phyloP scores from a whole-genome alignment of 2,329 filamentous ascomycete species.

The Fusarium musae region DNA sequence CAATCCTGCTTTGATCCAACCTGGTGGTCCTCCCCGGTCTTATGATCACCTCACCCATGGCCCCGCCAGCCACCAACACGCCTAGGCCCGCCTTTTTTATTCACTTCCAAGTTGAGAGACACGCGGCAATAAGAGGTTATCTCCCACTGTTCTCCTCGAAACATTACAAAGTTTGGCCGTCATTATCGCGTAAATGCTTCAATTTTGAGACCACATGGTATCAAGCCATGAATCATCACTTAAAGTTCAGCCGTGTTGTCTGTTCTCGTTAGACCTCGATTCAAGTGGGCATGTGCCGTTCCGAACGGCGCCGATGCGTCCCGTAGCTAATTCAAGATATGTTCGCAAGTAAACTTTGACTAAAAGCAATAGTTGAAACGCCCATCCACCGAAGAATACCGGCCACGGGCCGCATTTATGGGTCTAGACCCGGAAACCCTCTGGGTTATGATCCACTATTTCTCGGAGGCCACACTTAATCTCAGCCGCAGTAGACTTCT shows the following conservation, averaged over 20 bases:
- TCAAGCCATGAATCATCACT: conserved; percentile 28
- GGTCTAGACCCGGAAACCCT: conserved; percentile 14
- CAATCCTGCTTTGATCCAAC: conserved; percentile 31
- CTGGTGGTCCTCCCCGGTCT: conserved; percentile 20
- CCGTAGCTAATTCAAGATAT: conserved; percentile 4
- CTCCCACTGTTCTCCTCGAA: not conserved
- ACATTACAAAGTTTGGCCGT: conserved; percentile 3
- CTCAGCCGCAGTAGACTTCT: conserved; percentile 3
- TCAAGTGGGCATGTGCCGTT: conserved; percentile 32
- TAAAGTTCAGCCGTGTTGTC: conserved; percentile 4
- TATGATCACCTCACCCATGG: conserved; percentile 27
- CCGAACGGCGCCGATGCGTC: conserved; percentile 33
- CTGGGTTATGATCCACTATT: conserved; percentile 9
- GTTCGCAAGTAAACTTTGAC: conserved; percentile 14
- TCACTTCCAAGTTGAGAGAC: not conserved
- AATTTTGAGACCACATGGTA: conserved; percentile 15
- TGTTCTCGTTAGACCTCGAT: not conserved
- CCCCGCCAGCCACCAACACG: conserved; percentile 17
- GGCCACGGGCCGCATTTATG: conserved; percentile 33
- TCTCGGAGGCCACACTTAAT: conserved; percentile 7
- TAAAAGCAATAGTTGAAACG: conserved; percentile 12
- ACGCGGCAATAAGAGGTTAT: conserved; percentile 11
- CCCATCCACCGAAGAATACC: conserved; percentile 2
- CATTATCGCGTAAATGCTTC: conserved; percentile 12
- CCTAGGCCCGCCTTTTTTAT: conserved; percentile 8